Evolutionary conservation across 768 basidiomycete genomes (phyloP).

Genomic region (Tephrocybe sp.): DNA sequence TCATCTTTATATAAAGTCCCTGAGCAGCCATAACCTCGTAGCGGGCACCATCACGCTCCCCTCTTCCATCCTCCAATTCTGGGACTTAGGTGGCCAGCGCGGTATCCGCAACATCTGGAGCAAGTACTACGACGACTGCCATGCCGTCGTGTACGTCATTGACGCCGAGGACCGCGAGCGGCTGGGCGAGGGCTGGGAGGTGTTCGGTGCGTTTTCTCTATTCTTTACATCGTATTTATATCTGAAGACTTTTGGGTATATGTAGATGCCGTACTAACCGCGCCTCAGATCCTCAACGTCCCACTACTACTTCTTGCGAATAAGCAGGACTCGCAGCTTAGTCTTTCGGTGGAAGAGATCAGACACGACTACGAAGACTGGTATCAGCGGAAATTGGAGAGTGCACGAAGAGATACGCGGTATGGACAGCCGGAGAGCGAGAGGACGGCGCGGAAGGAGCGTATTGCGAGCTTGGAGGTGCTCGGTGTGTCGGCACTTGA

Average conservation of each 20-base stretch:
- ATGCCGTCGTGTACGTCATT: constrained; percentile 94
- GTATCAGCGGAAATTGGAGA: constrained; percentile 75
- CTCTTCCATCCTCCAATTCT: constrained; percentile 93
- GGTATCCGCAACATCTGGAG: constrained; percentile 96
- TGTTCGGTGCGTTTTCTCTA: constrained; percentile 70
- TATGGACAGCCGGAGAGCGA: constrained; percentile 47
- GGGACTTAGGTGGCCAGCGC: constrained; percentile 94
- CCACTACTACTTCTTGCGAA: constrained; percentile 93
- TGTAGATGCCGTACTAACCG: constrained; percentile 80
- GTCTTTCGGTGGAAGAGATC: constrained; percentile 88
- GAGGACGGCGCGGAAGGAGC: constrained; percentile 43
- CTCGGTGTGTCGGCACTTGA: constrained; percentile 90
- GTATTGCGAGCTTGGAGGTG: constrained; percentile 79
- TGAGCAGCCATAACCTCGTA: too few relatives aligned
- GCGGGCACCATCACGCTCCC: constrained; percentile 93
- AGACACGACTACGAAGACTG: constrained; percentile 87
- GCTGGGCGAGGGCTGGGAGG: constrained; percentile 93
- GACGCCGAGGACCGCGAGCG: constrained; percentile 91
- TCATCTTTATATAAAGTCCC: not conserved
- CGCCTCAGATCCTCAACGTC: constrained; percentile 86
- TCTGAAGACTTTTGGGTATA: constrained; percentile 15
- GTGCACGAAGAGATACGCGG: constrained; percentile 53
- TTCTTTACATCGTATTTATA: constrained; percentile 10
- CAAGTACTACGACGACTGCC: constrained; percentile 93
- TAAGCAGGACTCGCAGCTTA: constrained; percentile 85